Percentiles rank a stretch among this genome's conserved stretches.
Evolutionary conservation across 78 protist species (phyloP).

Genomic region (Dictyostelium purpureum): DNA sequence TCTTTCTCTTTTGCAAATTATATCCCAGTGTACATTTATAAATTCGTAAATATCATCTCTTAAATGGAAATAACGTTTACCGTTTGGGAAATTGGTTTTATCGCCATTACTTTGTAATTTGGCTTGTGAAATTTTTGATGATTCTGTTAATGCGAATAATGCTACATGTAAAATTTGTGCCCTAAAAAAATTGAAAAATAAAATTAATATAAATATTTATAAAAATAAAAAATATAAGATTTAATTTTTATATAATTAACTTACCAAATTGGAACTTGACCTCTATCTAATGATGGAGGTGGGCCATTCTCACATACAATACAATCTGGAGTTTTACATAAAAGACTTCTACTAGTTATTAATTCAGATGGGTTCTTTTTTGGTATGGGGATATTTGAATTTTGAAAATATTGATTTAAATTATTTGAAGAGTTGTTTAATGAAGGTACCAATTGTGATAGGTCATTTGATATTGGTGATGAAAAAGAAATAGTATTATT

Average conservation of each 20-base stretch:
- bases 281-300: constrained; percentile 49
- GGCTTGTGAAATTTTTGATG: background rate
- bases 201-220: background rate
- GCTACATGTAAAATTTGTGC: constrained; percentile 70
- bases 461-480: background rate
- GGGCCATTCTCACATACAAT: constrained; percentile 63
- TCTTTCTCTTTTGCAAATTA: constrained; percentile 65
- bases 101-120: background rate
- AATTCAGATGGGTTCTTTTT: background rate
- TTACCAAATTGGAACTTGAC: constrained; percentile 66
- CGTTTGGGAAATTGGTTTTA: constrained; percentile 19
- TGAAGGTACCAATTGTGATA: background rate
- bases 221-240: background rate
- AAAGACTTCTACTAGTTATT: background rate
- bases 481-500: background rate
- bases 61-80: constrained; percentile 69
- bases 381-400: background rate
- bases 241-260: background rate
- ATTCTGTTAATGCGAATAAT: constrained; percentile 50
- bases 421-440: background rate
- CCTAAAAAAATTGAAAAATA: background rate
- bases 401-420: no score
- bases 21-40: constrained; percentile 73
- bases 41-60: constrained; percentile 73
- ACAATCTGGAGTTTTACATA: constrained; percentile 59